Conservation (phyloP, 495 filamentous ascomycete genomes). For the Tetracladium marchalianum region DNA sequence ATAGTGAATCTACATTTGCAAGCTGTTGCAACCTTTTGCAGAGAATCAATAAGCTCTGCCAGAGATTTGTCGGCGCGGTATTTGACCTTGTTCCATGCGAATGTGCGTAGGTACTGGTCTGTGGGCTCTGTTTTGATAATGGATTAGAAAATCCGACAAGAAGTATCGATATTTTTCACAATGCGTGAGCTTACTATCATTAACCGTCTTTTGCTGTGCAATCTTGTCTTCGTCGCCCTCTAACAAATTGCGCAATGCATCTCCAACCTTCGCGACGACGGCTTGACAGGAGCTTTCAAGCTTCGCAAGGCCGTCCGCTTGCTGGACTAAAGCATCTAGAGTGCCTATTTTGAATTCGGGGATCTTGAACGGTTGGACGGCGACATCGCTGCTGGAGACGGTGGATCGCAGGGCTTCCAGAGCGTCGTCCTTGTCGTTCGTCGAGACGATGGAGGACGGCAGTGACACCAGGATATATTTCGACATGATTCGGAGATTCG, state of each 20-base stretch:
- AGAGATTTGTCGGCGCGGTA: conserved; percentile 87
- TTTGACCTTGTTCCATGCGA: conserved; percentile 94
- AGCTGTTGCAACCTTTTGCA: conserved; percentile 61
- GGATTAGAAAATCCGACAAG: conserved; percentile 3
- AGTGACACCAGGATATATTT: conserved; percentile 68
- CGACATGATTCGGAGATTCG: conserved; percentile 12
- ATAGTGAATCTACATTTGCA: neutral
- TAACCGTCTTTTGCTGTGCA: conserved; percentile 82
- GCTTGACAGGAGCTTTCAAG: conserved; percentile 68
- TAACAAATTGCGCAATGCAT: conserved; percentile 70
- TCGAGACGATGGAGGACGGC: conserved; percentile 61
- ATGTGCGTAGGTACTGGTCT: conserved; percentile 81
- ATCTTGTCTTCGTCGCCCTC: conserved; percentile 76
- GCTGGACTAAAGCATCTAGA: conserved; percentile 89
- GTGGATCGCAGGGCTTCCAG: conserved; percentile 60
- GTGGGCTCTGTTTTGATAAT: conserved; percentile 57
- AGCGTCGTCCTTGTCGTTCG: conserved; percentile 72
- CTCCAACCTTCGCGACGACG: conserved; percentile 79
- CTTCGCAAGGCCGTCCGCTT: conserved; percentile 91
- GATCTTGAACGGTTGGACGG: conserved; percentile 67
- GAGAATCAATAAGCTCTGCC: conserved; percentile 68
- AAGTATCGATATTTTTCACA: neutral
- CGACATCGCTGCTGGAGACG: conserved; percentile 64
- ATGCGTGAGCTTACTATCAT: conserved; percentile 64
- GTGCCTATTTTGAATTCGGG: conserved; percentile 97